Conservation (phyloP, 2,329 filamentous ascomycete genomes). For the Didymella sp. region DNA sequence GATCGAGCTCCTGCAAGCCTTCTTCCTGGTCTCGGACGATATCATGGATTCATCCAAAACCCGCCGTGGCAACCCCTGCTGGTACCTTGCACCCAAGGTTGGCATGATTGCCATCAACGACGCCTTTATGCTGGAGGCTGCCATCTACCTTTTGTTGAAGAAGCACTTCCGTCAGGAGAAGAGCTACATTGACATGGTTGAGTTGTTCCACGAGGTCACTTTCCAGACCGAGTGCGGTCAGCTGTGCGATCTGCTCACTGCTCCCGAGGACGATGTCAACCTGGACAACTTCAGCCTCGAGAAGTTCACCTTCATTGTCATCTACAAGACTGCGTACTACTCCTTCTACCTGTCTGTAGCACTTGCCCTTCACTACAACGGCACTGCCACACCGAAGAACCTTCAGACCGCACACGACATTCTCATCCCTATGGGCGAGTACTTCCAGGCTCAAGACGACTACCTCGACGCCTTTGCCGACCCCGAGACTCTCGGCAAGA, state of each 20-base stretch:
- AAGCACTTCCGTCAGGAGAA: conserved; percentile 91
- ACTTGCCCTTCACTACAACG: conserved; percentile 83
- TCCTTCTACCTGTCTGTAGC: conserved; percentile 98
- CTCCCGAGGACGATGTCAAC: conserved; percentile 91
- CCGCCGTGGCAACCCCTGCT: conserved; percentile 91
- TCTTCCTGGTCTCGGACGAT: conserved; percentile 98
- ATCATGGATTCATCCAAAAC: conserved; percentile 98
- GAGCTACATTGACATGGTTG: conserved; percentile 86
- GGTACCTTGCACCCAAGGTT: conserved; percentile 89
- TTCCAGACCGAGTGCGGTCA: conserved; percentile 97
- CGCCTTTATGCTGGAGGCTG: conserved; percentile 89
- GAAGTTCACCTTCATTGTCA: conserved; percentile 98
- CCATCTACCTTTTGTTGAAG: conserved; percentile 90
- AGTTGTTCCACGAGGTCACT: conserved; percentile 94
- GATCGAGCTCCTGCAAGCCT: conserved; percentile 97
- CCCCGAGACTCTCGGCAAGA: conserved; percentile 93
- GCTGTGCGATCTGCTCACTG: conserved; percentile 91
- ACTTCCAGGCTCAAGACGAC: conserved; percentile 99
- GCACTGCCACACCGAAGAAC: conserved; percentile 85
- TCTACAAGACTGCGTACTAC: conserved; percentile 99
- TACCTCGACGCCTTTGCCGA: conserved; percentile 98
- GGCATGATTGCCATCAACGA: conserved; percentile 99
- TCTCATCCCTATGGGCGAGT: conserved; percentile 95
- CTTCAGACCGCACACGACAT: conserved; percentile 89
- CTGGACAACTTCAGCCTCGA: conserved; percentile 93